These are phyloP conservation scores for Xylaria intraflava DNA, from an alignment of 495 filamentous ascomycete species.

Conservation along the genomic window DNA sequence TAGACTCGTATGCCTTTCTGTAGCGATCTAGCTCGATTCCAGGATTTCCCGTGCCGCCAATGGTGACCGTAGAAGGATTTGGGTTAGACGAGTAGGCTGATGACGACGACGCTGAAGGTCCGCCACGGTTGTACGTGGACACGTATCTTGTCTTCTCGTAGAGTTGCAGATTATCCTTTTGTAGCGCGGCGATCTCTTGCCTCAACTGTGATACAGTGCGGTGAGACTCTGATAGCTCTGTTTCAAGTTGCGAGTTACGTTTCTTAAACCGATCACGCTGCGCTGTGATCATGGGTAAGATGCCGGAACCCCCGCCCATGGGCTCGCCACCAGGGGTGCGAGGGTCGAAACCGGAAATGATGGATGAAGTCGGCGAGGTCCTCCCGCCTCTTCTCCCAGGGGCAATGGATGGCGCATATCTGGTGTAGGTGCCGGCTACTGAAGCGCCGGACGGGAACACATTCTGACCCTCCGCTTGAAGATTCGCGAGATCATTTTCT, in stretches of 20 bases:
- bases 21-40: slow-evolving; percentile 78
- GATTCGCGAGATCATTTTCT: slow-evolving; percentile 81
- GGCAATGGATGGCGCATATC: slow-evolving; percentile 70
- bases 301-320: slow-evolving; percentile 77
- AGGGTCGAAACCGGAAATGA: slow-evolving; percentile 90
- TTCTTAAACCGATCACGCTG: slow-evolving; percentile 98
- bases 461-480: slow-evolving; percentile 79
- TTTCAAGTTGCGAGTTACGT: slow-evolving; percentile 84
- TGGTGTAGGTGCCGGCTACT: slow-evolving; percentile 87
- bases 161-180: slow-evolving; percentile 92
- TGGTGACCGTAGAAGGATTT: slow-evolving; percentile 60
- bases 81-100: slow-evolving; percentile 65
- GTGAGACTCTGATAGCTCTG: slow-evolving; percentile 79
- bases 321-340: slow-evolving; percentile 59
- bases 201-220: slow-evolving; percentile 76
- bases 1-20: slow-evolving; percentile 86
- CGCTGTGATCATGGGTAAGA: slow-evolving; percentile 95
- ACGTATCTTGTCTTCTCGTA: slow-evolving; percentile 98
- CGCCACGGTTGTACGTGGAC: slow-evolving; percentile 75
- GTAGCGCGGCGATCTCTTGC: slow-evolving; percentile 83
- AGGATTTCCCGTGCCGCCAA: slow-evolving; percentile 44
- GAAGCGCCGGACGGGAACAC: slow-evolving; percentile 82
- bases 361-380: slow-evolving; percentile 91
- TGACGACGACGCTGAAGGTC: slow-evolving; percentile 55
- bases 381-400: slow-evolving; percentile 54